Base-by-base conservation (phyloP, 495 filamentous ascomycete species). In the Lasiosphaeriaceae sp. region DNA sequence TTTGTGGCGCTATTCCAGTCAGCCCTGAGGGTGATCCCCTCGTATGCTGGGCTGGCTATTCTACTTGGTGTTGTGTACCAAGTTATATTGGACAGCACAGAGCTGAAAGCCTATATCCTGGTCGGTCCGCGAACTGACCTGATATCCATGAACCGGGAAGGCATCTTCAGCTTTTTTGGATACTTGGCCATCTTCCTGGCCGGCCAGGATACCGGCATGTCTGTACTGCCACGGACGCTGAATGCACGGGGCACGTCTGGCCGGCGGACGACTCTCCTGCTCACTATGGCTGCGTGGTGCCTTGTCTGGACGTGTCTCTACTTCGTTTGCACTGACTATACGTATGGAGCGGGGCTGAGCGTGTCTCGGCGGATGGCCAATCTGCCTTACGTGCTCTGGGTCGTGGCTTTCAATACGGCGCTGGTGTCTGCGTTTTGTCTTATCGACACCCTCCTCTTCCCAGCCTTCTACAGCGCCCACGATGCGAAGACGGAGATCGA, bases 111-210 rank as follows among this genome's bases (percentile, higher is more conserved):
- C 7, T 97, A 84, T 65, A 88, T 99, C 56, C 79, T 99, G 7
- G 83, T 87, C n/a, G 90, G 90, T 1, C 87, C 88, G 3, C 84
- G 94, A 3, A 82, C 78, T 4, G 81, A 89, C 56, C 71, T 96
- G 12, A 63, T 99, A 0, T 92, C 89, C 0, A 86, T 91, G 76
- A 97, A 97, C 69, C 82, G 93, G 19, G 94, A 99, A 67, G 94
- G 94, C 1, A 77, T 97, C 35, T 96, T 91, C 71, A 96, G 91
- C 19, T 96, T 97, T 71, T 71, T 86, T 35, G 94, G 94, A 2
- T 99, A 97, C 69, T 79, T 99, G 17, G 88, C 95, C 16, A 96
- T 99, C 48, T 99, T 97, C 71, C 79, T 98, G 14, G 85, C 90
- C 2, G 94, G 94, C 5, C 91, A 94, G 67, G 87, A 87, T 34